These are phyloP conservation scores for Fusarium bulbicola DNA, from an alignment of 2,329 filamentous ascomycete genomes.

Conservation along the genomic window DNA sequence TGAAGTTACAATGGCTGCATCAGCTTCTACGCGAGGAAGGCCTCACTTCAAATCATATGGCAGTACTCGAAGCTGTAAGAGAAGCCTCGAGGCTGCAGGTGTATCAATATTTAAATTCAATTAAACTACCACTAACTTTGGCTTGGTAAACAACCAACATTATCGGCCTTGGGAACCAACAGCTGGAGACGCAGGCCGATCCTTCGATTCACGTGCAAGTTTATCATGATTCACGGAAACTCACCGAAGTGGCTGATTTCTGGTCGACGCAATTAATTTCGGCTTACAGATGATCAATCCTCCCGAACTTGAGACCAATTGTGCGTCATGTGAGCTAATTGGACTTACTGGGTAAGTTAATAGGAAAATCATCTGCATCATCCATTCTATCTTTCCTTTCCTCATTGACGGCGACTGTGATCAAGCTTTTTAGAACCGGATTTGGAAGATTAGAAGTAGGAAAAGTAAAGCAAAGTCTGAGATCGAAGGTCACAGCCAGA, in stretches of 20 bases:
- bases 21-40: background rate
- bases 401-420: fast-evolving
- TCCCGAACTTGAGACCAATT: background rate
- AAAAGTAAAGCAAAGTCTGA: no score
- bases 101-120: no score
- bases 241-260: background rate
- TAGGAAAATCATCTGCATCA: background rate
- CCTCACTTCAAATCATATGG: background rate
- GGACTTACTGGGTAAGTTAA: background rate
- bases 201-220: background rate
- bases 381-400: no score
- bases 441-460: no score
- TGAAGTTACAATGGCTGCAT: background rate
- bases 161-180: background rate
- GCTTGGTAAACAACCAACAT: background rate
- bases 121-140: no score
- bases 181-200: background rate
- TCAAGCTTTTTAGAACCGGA: fast-evolving
- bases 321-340: background rate
- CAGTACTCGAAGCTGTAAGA: no score
- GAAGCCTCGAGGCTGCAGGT: background rate
- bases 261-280: background rate
- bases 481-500: background rate
- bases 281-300: background rate
- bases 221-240: background rate